These are phyloP conservation scores for Sphagnurus paluster DNA, from an alignment of 1,284 basidiomycete species.

Conservation along the genomic window DNA sequence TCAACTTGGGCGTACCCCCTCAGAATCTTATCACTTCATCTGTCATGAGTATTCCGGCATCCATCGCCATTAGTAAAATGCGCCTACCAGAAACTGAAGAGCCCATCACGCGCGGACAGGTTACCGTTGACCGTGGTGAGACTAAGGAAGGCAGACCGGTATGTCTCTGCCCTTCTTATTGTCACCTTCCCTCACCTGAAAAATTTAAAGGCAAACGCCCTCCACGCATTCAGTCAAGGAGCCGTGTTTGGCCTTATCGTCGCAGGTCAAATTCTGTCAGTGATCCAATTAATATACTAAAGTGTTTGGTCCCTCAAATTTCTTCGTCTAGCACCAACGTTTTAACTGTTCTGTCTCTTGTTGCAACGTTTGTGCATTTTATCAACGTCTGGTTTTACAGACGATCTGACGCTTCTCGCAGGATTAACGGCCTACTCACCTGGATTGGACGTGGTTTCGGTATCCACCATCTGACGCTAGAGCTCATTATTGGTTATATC, in stretches of 20 bases:
- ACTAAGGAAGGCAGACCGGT: conserved; percentile 50
- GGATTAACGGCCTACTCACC: conserved; percentile 83
- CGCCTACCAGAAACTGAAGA: conserved; percentile 83
- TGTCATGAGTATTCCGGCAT: conserved; percentile 94
- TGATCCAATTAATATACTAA: conserved; percentile 8
- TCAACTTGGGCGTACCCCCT: conserved; percentile 79
- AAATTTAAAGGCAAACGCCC: conserved; percentile 62
- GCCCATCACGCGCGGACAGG: conserved; percentile 80
- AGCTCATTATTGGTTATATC: conserved; percentile 84
- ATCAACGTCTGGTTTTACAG: background rate
- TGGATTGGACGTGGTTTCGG: conserved; percentile 90
- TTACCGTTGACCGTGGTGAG: conserved; percentile 77
- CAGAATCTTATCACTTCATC: conserved; percentile 87
- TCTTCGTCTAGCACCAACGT: conserved; percentile 65
- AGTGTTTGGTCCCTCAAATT: conserved; percentile 4
- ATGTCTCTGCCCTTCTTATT: conserved; percentile 16
- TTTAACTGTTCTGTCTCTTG: conserved; percentile 77
- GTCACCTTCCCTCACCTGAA: conserved; percentile 1
- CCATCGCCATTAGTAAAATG: conserved; percentile 88
- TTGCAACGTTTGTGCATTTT: conserved; percentile 52
- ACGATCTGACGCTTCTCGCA: conserved; percentile 14
- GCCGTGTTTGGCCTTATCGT: conserved; percentile 85
- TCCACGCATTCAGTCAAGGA: conserved; percentile 89
- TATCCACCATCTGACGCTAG: conserved; percentile 78
- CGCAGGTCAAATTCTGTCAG: conserved; percentile 82